Conservation (phyloP, 2,329 filamentous ascomycete species). For the Fusarium mexicanum region DNA sequence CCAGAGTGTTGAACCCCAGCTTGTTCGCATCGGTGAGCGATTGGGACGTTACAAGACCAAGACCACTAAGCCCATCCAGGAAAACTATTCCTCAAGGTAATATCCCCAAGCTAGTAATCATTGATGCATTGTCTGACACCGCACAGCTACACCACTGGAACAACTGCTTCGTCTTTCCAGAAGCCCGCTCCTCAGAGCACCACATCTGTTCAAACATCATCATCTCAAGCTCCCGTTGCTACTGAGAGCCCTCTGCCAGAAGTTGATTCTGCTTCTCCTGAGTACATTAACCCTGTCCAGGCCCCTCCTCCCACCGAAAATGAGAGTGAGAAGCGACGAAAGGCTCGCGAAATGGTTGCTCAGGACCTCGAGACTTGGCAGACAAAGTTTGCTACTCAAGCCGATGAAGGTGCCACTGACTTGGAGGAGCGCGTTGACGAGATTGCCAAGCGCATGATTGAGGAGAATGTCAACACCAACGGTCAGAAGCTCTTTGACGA, state of each 20-base stretch:
- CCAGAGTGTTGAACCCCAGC: conserved; percentile 94
- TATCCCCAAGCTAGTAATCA: not conserved
- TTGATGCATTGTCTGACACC: conserved; percentile 5
- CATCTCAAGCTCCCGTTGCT: conserved; percentile 33
- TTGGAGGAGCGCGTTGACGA: conserved; percentile 77
- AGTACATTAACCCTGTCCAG: conserved; percentile 50
- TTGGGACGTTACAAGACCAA: conserved; percentile 75
- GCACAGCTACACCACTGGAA: conserved; percentile 34
- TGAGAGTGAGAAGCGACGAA: conserved; percentile 65
- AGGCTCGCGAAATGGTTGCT: conserved; percentile 73
- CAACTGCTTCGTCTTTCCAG: conserved; percentile 48
- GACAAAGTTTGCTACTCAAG: conserved; percentile 84
- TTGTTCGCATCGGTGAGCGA: conserved; percentile 90
- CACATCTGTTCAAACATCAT: conserved; percentile 45
- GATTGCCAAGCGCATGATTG: conserved; percentile 64
- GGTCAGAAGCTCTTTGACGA: conserved; percentile 74
- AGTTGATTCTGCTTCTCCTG: conserved; percentile 38
- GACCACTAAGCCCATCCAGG: conserved; percentile 45
- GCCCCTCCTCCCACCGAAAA: conserved; percentile 57
- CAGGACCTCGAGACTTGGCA: conserved; percentile 88
- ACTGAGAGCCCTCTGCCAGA: conserved; percentile 21
- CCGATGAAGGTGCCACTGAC: conserved; percentile 79
- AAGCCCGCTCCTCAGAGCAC: conserved; percentile 48
- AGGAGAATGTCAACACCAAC: conserved; percentile 70
- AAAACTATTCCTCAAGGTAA: conserved; percentile 30